Evolutionary conservation across 2,329 filamentous ascomycete genomes (phyloP).

Genomic region (Aschersonia sp.): DNA sequence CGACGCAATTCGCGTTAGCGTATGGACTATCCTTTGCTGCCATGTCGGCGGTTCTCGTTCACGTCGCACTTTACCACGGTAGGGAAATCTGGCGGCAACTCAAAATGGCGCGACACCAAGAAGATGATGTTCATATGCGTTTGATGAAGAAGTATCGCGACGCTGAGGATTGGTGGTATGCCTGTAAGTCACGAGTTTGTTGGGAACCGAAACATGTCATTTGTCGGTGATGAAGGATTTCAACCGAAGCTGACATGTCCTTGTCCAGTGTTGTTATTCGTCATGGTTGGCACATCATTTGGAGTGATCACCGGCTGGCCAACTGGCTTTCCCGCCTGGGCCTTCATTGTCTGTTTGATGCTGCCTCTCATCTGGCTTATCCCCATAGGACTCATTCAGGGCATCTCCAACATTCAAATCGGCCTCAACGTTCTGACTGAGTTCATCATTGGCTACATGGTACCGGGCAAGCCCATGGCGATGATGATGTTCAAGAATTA

Average conservation of each 20-base stretch:
- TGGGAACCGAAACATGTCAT: too few species aligned
- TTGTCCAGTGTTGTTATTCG: constrained; percentile 26
- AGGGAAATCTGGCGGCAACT: constrained; percentile 40
- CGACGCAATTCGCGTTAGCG: constrained; percentile 43
- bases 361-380: constrained; percentile 45
- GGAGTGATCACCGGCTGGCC: constrained; percentile 39
- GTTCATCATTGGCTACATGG: constrained; percentile 60
- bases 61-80: constrained; percentile 41
- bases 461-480: constrained; percentile 53
- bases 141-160: constrained; percentile 48
- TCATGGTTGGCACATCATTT: constrained; percentile 41
- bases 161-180: constrained; percentile 46
- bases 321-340: constrained; percentile 44
- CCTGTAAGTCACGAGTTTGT: constrained; percentile 21
- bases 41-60: constrained; percentile 44
- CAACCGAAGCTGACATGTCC: background rate
- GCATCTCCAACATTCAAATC: constrained; percentile 46
- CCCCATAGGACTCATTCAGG: constrained; percentile 47
- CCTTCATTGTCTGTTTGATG: constrained; percentile 39
- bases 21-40: constrained; percentile 57
- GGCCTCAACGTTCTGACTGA: constrained; percentile 61
- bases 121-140: constrained; percentile 45
- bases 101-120: constrained; percentile 37
- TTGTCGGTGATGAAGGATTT: constrained; percentile 3
- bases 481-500: constrained; percentile 74